Conservation (phyloP, 805 yeast species). For the Yarrowia divulgata region DNA sequence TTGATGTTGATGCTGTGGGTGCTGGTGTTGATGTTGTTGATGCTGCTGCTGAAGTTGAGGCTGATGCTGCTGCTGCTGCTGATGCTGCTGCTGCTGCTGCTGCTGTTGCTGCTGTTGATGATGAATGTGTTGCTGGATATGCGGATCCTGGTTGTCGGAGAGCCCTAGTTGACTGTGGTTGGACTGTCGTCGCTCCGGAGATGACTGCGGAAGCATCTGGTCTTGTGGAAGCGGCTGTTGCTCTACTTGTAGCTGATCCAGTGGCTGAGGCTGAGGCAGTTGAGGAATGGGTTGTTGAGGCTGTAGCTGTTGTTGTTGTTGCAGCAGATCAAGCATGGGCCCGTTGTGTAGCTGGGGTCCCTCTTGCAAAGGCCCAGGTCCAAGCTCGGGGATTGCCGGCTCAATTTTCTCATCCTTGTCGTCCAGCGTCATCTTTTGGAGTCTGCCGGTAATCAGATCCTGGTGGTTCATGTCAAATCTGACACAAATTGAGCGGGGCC, state of each 20-base stretch:
- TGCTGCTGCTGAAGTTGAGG: conserved; percentile 7
- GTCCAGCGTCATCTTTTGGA: conserved; percentile 12
- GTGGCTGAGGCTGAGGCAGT: neutral
- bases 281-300: conserved; percentile 16
- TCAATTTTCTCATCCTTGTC: conserved; percentile 22
- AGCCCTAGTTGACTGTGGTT: conserved; percentile 9
- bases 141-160: conserved; percentile 8
- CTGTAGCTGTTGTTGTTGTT: conserved; percentile 10
- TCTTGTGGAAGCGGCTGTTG: conserved; percentile 5
- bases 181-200: conserved; percentile 17
- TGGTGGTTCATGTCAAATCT: conserved; percentile 27
- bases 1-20: neutral
- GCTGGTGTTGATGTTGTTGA: neutral
- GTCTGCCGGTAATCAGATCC: conserved; percentile 19
- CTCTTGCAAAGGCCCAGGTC: neutral
- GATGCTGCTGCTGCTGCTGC: conserved; percentile 2
- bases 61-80: neutral
- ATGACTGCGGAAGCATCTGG: conserved; percentile 1
- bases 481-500: conserved; percentile 11
- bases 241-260: neutral
- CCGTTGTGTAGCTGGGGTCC: conserved; percentile 1
- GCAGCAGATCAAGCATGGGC: conserved; percentile 1
- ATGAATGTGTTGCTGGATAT: conserved; percentile 15
- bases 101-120: conserved; percentile 26
- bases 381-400: conserved; percentile 9